Evolutionary conservation across 768 basidiomycete species (phyloP), one percentile per base, ranked within the genome.

Genomic region (Leucosporidium creatinivorum): DNA sequence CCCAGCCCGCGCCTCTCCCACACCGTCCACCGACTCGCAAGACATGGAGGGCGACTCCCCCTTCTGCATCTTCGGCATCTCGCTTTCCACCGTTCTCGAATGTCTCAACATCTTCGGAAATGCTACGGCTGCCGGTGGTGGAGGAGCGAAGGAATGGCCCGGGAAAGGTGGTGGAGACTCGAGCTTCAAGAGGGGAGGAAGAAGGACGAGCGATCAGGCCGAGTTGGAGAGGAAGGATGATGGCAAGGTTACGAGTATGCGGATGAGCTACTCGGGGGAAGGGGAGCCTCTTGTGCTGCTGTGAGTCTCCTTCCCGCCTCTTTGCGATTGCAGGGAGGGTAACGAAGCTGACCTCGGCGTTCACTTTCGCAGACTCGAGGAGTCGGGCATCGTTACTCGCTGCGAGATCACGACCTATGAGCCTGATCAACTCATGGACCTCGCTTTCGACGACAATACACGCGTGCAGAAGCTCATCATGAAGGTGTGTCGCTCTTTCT

Each of bases 61-160:
- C 62, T 62, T 55, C 67, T 74, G 36, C 73, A 74, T 33, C 61
- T 89, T 97, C 74, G 91, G 93, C 77, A 83, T 99, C 64, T 88
- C 88, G 3, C 84, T 99, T 49, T 84, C 85, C 76, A 87, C 86
- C 4, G 79, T 97, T 60, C 84, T 96, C 68, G 92, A 96, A 70
- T 93, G 90, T 74, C 81, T 99, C 39, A 93, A 94, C 74, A 87
- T 97, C 63, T 97, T 93, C 74, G 93, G 94, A 33, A 89, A 91
- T 17, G 89, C 88, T 2, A 13, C 54, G 6, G 23, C 49, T 31
- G 58, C 39, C 9, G 19, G 62, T 66, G 49, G 30, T 50, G 30
- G 55, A 21, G 33, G 48, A 21, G 39, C 47, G 26, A 56, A 49
- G 30, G 23, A 51, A 61, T 61, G 66, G 49, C n/a, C 5, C 15